Conservation (phyloP, 164 flowering plant genomes). For the Stephania japonica region DNA sequence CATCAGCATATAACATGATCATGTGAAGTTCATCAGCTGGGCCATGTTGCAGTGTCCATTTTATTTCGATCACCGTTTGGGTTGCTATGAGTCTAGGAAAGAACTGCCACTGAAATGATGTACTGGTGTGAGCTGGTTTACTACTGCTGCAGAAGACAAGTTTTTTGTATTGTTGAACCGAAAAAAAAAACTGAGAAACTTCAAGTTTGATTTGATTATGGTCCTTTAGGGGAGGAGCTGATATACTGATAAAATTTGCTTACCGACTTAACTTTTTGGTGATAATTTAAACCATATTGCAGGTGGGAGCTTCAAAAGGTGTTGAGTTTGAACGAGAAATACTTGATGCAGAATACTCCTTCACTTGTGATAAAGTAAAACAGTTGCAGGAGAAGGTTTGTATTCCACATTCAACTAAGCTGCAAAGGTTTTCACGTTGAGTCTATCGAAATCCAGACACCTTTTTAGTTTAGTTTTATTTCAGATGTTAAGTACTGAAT, state of each 20-base stretch:
- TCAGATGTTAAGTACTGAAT: too few relatives aligned
- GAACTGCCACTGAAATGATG: too few relatives aligned
- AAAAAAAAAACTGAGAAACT: neutral
- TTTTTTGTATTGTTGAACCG: neutral
- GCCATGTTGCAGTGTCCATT: too few relatives aligned
- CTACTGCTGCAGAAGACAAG: neutral
- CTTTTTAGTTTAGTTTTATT: too few relatives aligned
- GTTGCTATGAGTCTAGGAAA: too few relatives aligned
- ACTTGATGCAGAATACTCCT: conserved; percentile 68
- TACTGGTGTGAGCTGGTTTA: too few relatives aligned
- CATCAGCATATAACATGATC: too few relatives aligned
- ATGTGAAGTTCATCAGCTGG: too few relatives aligned
- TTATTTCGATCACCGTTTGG: too few relatives aligned
- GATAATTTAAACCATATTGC: conserved; percentile 18
- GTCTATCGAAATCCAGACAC: too few relatives aligned
- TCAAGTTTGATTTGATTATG: neutral
- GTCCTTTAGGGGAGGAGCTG: neutral
- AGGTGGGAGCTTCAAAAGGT: conserved; percentile 62
- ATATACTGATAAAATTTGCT: neutral
- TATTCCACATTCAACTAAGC: neutral
- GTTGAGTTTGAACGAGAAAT: conserved; percentile 65
- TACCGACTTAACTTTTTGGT: too few relatives aligned
- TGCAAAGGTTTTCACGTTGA: too few relatives aligned
- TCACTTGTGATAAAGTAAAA: conserved; percentile 56
- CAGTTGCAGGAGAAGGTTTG: conserved; percentile 65